Evolutionary conservation across 2,329 filamentous ascomycete species (phyloP).

Genomic region (Lachnellula arida): DNA sequence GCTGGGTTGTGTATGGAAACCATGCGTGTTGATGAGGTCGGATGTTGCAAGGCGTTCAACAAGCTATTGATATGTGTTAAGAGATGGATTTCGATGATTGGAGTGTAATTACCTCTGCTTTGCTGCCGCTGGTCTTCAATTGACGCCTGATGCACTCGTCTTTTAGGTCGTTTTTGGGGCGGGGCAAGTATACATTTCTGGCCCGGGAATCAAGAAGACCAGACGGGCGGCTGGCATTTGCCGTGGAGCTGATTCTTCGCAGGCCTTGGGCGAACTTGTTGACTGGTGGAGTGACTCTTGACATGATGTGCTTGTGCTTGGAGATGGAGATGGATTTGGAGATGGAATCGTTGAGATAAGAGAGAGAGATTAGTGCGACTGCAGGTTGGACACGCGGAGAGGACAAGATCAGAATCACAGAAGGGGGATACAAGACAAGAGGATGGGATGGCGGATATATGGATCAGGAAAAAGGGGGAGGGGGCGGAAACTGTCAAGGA

Average conservation of each 20-base stretch:
- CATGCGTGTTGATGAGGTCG: slow-evolving; percentile 20
- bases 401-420: background rate
- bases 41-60: slow-evolving; percentile 24
- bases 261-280: slow-evolving; percentile 25
- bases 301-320: slow-evolving; percentile 22
- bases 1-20: slow-evolving; percentile 22
- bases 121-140: slow-evolving; percentile 22
- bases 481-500: background rate
- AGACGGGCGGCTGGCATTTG: slow-evolving; percentile 21
- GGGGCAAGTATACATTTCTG: slow-evolving; percentile 24
- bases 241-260: slow-evolving; percentile 24
- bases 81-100: background rate
- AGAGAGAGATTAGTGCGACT: background rate
- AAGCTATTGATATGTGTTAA: slow-evolving; percentile 17
- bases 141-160: slow-evolving; percentile 25
- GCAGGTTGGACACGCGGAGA: background rate
- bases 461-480: background rate
- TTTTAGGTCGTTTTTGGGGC: slow-evolving; percentile 24
- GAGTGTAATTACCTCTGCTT: slow-evolving; percentile 24
- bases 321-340: background rate
- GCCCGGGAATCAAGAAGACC: slow-evolving; percentile 20
- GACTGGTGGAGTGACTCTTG: slow-evolving; percentile 30
- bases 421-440: background rate
- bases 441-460: background rate
- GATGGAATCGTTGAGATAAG: slow-evolving; percentile 2